Conservation (phyloP, 2,329 filamentous ascomycete genomes). For the Simplicillium aogashimaense region DNA sequence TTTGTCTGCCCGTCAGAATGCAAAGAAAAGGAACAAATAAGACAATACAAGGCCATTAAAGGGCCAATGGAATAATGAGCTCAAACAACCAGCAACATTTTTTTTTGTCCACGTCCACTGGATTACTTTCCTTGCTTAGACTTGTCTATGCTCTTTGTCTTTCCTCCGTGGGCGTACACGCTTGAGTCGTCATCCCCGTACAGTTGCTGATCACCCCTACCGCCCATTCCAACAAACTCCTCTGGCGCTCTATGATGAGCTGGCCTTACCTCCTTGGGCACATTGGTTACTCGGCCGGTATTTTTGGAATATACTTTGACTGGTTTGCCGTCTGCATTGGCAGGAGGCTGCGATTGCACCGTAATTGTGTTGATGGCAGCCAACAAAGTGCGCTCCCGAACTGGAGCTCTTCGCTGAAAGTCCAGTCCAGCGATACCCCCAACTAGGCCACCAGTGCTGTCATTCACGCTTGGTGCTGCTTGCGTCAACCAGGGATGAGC, state of each 20-base stretch:
- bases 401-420: constrained; percentile 70
- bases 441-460: constrained; percentile 87
- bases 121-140: neutral
- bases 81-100: too few relatives aligned
- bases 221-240: constrained; percentile 79
- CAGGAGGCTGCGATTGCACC: constrained; percentile 41
- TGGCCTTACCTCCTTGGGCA: constrained; percentile 52
- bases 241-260: constrained; percentile 55
- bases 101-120: too few relatives aligned
- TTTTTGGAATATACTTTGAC: constrained; percentile 74
- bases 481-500: constrained; percentile 82
- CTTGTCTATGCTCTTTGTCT: constrained; percentile 15
- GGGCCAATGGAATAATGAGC: too few relatives aligned
- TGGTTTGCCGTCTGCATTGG: constrained; percentile 43
- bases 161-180: constrained; percentile 32
- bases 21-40: neutral
- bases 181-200: constrained; percentile 54
- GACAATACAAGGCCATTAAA: neutral
- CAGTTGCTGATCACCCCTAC: constrained; percentile 72
- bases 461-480: constrained; percentile 50
- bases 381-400: constrained; percentile 77
- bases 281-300: constrained; percentile 25
- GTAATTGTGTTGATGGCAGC: constrained; percentile 69
- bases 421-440: constrained; percentile 76
- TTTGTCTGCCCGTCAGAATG: too few relatives aligned